Percentiles rank a stretch among this genome's conserved stretches.
These are phyloP conservation scores for Cryptosporidium xiaoi DNA, from an alignment of 169 alveolate species.

Conservation along the genomic window DNA sequence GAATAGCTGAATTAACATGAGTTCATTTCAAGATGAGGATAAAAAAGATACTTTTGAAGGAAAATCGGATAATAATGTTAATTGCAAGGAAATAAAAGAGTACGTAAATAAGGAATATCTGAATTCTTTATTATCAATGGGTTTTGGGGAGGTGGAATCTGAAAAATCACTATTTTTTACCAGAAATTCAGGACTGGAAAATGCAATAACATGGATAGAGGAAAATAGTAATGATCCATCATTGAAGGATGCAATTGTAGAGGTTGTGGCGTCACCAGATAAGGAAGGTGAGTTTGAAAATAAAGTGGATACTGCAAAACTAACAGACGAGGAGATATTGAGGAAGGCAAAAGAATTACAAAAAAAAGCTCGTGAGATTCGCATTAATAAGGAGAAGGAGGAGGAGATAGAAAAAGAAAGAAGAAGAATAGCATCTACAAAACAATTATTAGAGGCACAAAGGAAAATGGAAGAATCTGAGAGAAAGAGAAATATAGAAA, in stretches of 20 bases:
- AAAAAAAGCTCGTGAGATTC: constrained; percentile 74
- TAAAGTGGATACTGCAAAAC: constrained; percentile 27
- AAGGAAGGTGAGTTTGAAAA: neutral
- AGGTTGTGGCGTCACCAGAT: constrained; percentile 31
- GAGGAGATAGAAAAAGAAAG: constrained; percentile 80
- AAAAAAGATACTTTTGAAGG: neutral
- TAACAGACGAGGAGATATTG: constrained; percentile 77
- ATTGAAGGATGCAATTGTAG: constrained; percentile 65
- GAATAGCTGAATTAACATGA: neutral
- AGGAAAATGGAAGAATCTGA: constrained; percentile 78
- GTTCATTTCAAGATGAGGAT: neutral
- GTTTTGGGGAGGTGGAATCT: constrained; percentile 74
- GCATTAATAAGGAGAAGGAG: constrained; percentile 77
- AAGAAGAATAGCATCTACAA: constrained; percentile 75
- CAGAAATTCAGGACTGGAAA: constrained; percentile 63
- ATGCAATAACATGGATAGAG: constrained; percentile 76
- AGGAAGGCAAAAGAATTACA: constrained; percentile 77
- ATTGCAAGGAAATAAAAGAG: constrained; percentile 38
- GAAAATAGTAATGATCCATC: constrained; percentile 57
- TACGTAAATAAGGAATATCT: constrained; percentile 26
- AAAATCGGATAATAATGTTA: neutral
- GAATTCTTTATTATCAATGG: constrained; percentile 74
- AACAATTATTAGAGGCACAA: constrained; percentile 78
- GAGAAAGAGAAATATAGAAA: constrained; percentile 73
- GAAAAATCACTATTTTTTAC: constrained; percentile 76